Evolutionary conservation across 371 early-diverging fungal species (phyloP), one percentile per base, ranked within the genome.

Genomic region (Apophysomyces ossiformis): DNA sequence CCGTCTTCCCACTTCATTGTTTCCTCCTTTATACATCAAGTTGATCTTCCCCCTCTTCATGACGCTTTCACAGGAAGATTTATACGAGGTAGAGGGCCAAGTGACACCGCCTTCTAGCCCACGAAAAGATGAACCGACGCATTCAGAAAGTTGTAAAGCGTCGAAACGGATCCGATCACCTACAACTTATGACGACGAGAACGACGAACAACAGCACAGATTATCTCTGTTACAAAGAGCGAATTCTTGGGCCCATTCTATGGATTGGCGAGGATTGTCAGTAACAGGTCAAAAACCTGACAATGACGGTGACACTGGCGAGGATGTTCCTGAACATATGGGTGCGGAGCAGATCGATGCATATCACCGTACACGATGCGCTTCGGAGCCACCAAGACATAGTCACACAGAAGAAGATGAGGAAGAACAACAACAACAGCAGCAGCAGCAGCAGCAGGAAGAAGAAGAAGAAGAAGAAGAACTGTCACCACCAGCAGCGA

Each of bases 31-130:
- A 26, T 26, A 26, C 32, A 26, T 26, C 32, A 26, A 26, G 2
- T 26, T 26, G 32, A 26, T 26, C 32, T 26, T 26, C 43, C 43
- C 43, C 15, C 5, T 45, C 16, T 45, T 18, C 16, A 45, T 45
- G 46, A 13, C 46, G 13, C 46, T 45, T 45, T 45, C 46, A 18
- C 46, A 45, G 16, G 46, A 45, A 13, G 46, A 45, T 45, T 6
- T 13, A 45, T 18, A 13, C 46, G 46, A 45, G 13, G 46, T 45
- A 4, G 46, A 45, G 6, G 46, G 46, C n/a, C 46, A 45, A 45
- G 46, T 45, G 46, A 45, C 46, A 45, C 46, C 46, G 13, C 46
- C 46, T 45, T n/a, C 46, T 13, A 45, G 46, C 46, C 46, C 46
- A 6, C 8, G 46, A 45, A 45, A 45, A 18, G 16, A 12, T 45